These are phyloP conservation scores for Papilionanthe hybrid DNA, from an alignment of 116 monocot species.

Conservation along the genomic window DNA sequence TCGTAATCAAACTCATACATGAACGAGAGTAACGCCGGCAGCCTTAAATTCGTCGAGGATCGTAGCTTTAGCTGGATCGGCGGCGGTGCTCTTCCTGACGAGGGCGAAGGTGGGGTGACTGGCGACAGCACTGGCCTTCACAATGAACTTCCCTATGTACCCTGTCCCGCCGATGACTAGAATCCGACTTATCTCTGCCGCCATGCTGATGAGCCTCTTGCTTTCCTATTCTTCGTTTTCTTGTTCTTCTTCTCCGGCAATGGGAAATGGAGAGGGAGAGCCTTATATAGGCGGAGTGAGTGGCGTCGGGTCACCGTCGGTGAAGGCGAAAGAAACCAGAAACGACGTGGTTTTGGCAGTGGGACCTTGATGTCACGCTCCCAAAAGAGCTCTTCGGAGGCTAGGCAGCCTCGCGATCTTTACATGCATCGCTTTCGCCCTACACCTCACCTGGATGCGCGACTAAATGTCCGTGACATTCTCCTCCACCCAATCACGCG, in stretches of 20 bases:
- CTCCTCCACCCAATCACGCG: too few relatives aligned
- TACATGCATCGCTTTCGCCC: too few relatives aligned
- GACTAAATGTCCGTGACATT: too few relatives aligned
- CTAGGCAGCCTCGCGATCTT: too few relatives aligned
- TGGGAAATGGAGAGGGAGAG: too few relatives aligned
- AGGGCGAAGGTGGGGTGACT: constrained; percentile 17
- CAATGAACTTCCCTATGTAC: constrained; percentile 16
- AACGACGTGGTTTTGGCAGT: too few relatives aligned
- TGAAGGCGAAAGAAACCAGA: too few relatives aligned
- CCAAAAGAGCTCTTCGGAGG: too few relatives aligned
- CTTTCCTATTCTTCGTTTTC: not conserved
- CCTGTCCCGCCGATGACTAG: constrained; percentile 20
- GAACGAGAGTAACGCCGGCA: not conserved
- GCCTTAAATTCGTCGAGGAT: constrained; percentile 9
- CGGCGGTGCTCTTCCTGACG: constrained; percentile 6
- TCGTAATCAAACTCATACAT: not conserved
- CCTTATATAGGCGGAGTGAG: not conserved
- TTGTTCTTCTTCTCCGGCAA: not conserved
- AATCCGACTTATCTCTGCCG: constrained; percentile 2
- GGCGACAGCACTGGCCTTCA: not conserved
- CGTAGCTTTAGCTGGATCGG: constrained; percentile 10
- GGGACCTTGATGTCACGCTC: too few relatives aligned
- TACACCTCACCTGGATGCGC: too few relatives aligned
- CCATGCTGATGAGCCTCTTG: not conserved
- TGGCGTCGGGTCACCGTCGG: too few relatives aligned